Evolutionary conservation across 73 alveolate genomes (phyloP), one percentile per base, ranked within the genome.

Genomic region (Breviolum minutum): DNA sequence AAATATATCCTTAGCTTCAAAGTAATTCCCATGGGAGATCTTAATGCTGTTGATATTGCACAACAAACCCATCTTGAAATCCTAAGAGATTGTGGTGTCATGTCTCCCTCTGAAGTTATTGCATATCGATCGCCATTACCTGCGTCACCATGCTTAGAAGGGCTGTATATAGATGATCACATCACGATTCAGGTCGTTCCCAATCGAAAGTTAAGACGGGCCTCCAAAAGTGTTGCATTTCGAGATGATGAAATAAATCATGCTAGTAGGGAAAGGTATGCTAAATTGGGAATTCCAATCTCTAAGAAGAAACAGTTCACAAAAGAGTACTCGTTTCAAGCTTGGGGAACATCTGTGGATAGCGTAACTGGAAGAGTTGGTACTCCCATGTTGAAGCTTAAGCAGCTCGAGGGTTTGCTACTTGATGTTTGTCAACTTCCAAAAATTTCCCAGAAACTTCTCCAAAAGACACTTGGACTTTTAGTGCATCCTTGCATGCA

Each of bases 41-140:
- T 81, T 5, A 76, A 76, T 76, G 85, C 85, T 1, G 85, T 81
- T 9, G 89, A 40, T 69, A 81, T 81, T 26, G 40, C 66, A 16
- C 89, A 81, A 24, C 89, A 81, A 64, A 32, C 64, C 22, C 89
- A 81, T 10, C 13, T 81, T 6, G 89, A 81, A 22, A 81, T 81
- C 27, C 30, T 81, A 1, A 24, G 73, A 7, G 86, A 76, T 26
- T 40, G 54, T 3, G 54, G 54, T 3, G 3, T 3, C 3, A 40
- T 40, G 54, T 40, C 54, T 2, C 54, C 54, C 3, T 40, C 54
- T 2, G 54, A 40, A 40, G 54, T 40, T 0, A 40, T 40, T 40
- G 54, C 54, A 40, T 40, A 40, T 3, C 54, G 54, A 3, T 40
- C 54, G 5, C 54, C 54, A 40, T 40, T 40, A 40, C 54, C 54